Base-by-base conservation (phyloP, 1,139 yeast species). In the Candida sp. region DNA sequence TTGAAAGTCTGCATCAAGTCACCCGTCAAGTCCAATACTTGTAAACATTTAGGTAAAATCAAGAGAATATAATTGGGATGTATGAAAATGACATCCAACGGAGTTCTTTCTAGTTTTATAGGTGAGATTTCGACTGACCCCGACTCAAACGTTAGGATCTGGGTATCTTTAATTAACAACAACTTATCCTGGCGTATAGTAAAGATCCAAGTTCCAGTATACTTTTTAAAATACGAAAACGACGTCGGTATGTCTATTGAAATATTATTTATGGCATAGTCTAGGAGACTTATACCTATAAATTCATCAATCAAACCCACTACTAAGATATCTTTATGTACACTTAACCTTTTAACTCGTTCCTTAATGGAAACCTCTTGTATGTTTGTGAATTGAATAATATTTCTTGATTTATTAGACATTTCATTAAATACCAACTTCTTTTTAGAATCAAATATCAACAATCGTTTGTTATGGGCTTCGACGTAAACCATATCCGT, bases 31-130 rank as follows among this genome's bases (percentile, higher is more conserved):
- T 79, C 82, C 11, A 74, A 46, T 0, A 81, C 50, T 43, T 78
- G 82, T 1, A 81, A 51, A 40, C 61, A 67, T 44, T 73, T 73
- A 35, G 62, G 55, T 40, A 68, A 67, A 2, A 72, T 54, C 1
- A 68, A 51, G n/a, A 79, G 49, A 11, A 80, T 48, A 50, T 80
- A 81, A 1, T 64, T 54, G 1, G 87, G 86, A 36, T 62, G 55
- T 40, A 78, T 58, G 37, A 61, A 64, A 7, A 65, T 53, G 3
- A 73, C 60, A 33, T 50, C 56, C 12, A 54, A 49, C 3, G 77
- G 79, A 73, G 9, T 63, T 27, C 27, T 51, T 3, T 54, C 43
- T 43, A 74, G 55, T 37, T 61, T 61, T 1, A 65, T 53, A 6
- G 53, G 57, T 12, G 66, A 57, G 5, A 57, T 55, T 4, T 44